Conservation (phyloP, 805 yeast genomes). For the Candida stauntonica region DNA sequence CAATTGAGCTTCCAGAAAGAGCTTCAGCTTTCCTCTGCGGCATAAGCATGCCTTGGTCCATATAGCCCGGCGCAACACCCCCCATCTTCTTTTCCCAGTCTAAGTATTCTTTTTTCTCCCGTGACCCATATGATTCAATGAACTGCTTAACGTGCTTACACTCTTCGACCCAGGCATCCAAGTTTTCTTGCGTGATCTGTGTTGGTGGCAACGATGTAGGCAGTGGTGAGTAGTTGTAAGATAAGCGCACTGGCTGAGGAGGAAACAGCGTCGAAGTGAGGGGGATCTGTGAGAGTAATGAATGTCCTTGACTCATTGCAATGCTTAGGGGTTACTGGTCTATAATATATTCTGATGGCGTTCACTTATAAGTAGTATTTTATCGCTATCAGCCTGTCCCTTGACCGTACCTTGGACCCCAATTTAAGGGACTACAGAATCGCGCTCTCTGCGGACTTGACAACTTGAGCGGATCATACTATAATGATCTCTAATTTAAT, state of each 20-base stretch:
- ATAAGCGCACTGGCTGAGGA: conserved; percentile 52
- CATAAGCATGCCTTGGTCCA: conserved; percentile 24
- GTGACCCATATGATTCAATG: conserved; percentile 24
- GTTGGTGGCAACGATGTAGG: conserved; percentile 33
- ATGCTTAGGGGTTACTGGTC: no score
- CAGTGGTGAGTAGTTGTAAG: conserved; percentile 40
- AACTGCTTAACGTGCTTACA: conserved; percentile 28
- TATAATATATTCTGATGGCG: no score
- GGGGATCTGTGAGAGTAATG: conserved; percentile 37
- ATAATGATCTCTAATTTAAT: no score
- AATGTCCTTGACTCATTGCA: conserved; percentile 6
- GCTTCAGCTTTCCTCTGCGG: conserved; percentile 16
- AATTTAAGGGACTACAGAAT: no score
- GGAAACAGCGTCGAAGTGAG: conserved; percentile 47
- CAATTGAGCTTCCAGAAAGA: no score
- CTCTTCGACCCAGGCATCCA: conserved; percentile 31
- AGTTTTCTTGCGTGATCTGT: conserved; percentile 27
- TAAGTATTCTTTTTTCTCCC: conserved; percentile 24
- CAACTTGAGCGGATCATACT: no score
- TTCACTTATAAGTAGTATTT: no score
- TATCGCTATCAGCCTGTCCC: no score
- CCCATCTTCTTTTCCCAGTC: conserved; percentile 30
- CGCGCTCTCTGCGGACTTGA: no score
- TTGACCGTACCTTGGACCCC: no score
- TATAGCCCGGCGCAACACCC: conserved; percentile 40